These are phyloP conservation scores for Zarea fungicola DNA, from an alignment of 2,329 filamentous ascomycete species.

Conservation along the genomic window DNA sequence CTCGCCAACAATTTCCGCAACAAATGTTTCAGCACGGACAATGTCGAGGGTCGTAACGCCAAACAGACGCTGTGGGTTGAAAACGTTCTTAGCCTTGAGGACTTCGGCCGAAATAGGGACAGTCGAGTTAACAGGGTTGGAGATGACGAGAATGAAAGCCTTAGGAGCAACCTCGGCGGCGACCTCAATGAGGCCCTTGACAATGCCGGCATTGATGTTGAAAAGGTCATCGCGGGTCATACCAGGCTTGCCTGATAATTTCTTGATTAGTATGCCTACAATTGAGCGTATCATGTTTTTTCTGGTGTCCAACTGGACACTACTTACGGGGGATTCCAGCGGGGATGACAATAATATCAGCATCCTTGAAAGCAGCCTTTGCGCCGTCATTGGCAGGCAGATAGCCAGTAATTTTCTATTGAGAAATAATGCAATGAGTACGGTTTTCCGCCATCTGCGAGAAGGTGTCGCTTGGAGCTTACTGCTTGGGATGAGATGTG, in stretches of 20 bases:
- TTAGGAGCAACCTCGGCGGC: conserved; percentile 86
- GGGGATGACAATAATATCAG: conserved; percentile 94
- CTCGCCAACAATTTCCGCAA: conserved; percentile 77
- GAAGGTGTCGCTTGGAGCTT: conserved; percentile 30
- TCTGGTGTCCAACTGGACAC: too few species aligned
- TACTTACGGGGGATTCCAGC: conserved; percentile 92
- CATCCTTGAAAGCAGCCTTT: conserved; percentile 83
- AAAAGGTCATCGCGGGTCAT: conserved; percentile 99
- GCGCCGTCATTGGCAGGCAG: conserved; percentile 81
- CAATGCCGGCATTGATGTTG: conserved; percentile 99
- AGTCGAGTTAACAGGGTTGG: conserved; percentile 98
- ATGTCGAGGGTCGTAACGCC: conserved; percentile 98
- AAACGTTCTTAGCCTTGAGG: conserved; percentile 86
- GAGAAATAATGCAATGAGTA: conserved; percentile 12
- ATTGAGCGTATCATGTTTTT: too few species aligned
- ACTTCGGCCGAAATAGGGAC: conserved; percentile 97
- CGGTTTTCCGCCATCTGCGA: background rate
- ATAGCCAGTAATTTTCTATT: conserved; percentile 78
- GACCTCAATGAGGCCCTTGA: conserved; percentile 86
- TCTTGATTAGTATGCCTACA: background rate
- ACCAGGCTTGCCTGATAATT: conserved; percentile 78
- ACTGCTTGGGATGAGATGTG: conserved; percentile 91
- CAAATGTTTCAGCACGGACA: conserved; percentile 95
- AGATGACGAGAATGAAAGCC: conserved; percentile 94
- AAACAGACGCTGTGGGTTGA: conserved; percentile 93